Conservation (phyloP, 495 filamentous ascomycete genomes). For the Hyaloscypha variabilis region DNA sequence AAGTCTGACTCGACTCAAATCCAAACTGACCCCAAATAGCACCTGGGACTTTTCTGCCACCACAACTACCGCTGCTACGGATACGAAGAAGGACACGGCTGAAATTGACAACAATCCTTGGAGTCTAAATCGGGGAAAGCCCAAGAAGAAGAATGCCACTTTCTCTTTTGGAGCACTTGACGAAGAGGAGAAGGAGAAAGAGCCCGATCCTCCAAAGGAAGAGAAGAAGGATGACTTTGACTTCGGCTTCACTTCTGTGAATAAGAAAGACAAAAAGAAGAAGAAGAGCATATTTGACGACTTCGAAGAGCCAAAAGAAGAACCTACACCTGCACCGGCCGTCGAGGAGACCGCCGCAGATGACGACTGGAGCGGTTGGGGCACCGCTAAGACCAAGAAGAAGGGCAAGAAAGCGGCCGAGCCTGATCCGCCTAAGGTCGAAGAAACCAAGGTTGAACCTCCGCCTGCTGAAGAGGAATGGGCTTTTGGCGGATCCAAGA, state of each 20-base stretch:
- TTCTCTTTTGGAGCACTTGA: conserved; percentile 43
- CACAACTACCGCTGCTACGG: conserved; percentile 18
- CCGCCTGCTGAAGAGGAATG: conserved; percentile 18
- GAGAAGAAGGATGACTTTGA: conserved; percentile 35
- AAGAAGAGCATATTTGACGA: conserved; percentile 39
- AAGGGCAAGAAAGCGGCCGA: conserved; percentile 27
- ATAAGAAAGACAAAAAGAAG: conserved; percentile 41
- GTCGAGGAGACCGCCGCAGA: conserved; percentile 20
- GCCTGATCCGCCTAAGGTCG: conserved; percentile 17
- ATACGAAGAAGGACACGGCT: conserved; percentile 30
- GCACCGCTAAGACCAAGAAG: conserved; percentile 22
- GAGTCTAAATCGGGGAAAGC: conserved; percentile 41
- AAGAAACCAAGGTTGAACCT: conserved; percentile 24
- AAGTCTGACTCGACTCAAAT: not conserved
- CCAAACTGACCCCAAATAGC: not conserved
- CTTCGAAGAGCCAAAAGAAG: conserved; percentile 28
- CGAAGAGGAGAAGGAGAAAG: conserved; percentile 27
- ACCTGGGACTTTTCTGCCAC: conserved; percentile 38
- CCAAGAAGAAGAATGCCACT: conserved; percentile 44
- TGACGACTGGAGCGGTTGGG: conserved; percentile 25
- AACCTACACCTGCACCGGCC: conserved; percentile 22
- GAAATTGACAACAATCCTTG: conserved; percentile 40
- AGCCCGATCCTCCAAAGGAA: conserved; percentile 32
- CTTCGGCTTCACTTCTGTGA: conserved; percentile 36
- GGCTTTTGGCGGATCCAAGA: conserved; percentile 31